Evolutionary conservation across 495 filamentous ascomycete genomes (phyloP), one percentile per base, ranked within the genome.

Genomic region (Neurospora sp.): DNA sequence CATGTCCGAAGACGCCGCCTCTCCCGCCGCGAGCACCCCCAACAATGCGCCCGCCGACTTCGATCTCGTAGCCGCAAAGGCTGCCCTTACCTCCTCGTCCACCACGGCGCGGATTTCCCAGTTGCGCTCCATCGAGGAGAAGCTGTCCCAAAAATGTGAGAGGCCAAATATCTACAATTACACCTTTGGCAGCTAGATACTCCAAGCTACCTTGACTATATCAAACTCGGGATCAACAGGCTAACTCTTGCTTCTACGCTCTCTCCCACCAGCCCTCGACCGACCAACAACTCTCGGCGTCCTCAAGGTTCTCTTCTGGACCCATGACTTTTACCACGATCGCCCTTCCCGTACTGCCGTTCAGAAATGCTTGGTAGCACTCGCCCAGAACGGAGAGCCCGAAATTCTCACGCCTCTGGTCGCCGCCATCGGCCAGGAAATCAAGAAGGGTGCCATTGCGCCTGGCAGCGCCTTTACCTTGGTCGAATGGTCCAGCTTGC

Each of bases 281-380:
- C 78, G 75, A 40, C 69, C 78, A 7, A 74, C 75, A 12, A 78
- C 78, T 38, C 74, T 81, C 48, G 37, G 75, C 71, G 74, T 94
- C 69, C 84, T 97, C 75, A 86, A 86, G 14, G 81, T 94, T 31
- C 85, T 99, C 42, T 92, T 97, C 83, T 86, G 88, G 78, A 97
- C 93, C 42, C 93, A 97, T 79, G 87, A 93, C 71, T 90, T 92
- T 79, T 99, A 98, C 83, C 81, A 88, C 81, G 96, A 98, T 80
- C 90, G 94, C 71, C 81, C 86, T 46, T 98, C 96, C 14, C 89
- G 96, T 53, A 87, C 87, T 76, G 94, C 93, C 20, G 93, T 92
- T 22, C 90, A 95, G 76, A 83, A 87, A 81, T 96, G 93, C 79
- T 85, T 99, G 73, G 83, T 85, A 73, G 82, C 87, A 18, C 81